A percentile compares a stretch with the other conserved stretches of the same genome.
Evolutionary conservation across 2,329 filamentous ascomycete species (phyloP).

Genomic region (Septoria linicola): DNA sequence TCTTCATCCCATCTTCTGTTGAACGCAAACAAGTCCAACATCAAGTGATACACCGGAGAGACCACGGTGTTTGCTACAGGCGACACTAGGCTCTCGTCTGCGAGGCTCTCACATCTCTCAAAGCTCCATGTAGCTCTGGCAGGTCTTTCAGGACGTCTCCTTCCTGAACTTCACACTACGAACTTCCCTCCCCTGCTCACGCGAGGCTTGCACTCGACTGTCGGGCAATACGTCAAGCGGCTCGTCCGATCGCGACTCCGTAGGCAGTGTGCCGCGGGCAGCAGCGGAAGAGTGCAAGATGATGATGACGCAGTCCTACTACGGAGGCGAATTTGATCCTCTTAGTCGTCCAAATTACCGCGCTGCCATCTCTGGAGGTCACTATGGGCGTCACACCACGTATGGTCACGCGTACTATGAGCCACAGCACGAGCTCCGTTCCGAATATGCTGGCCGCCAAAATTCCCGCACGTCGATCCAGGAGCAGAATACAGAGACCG

Average conservation of each 20-base stretch:
- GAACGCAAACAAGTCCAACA: constrained; percentile 22
- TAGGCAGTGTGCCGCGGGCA: not conserved
- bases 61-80: constrained; percentile 25
- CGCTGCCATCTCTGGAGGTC: constrained; percentile 24
- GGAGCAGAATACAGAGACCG: constrained; percentile 39
- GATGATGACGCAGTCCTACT: constrained; percentile 36
- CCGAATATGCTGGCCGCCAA: constrained; percentile 27
- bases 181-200: too few relatives aligned
- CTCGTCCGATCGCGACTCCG: not conserved
- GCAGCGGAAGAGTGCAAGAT: constrained; percentile 22
- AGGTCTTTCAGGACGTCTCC: constrained; percentile 3
- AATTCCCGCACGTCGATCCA: constrained; percentile 30
- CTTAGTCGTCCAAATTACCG: constrained; percentile 28
- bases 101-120: constrained; percentile 6
- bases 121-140: constrained; percentile 20
- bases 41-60: constrained; percentile 9
- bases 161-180: too few relatives aligned
- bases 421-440: constrained; percentile 28
- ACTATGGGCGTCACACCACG: constrained; percentile 31
- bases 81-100: constrained; percentile 2
- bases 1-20: constrained; percentile 17
- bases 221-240: too few relatives aligned
- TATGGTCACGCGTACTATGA: constrained; percentile 31
- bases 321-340: constrained; percentile 31
- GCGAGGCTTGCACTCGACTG: too few relatives aligned